phyloP scores from a whole-genome alignment of 2,329 filamentous ascomycete genomes.

The Pezicula carpinea region DNA sequence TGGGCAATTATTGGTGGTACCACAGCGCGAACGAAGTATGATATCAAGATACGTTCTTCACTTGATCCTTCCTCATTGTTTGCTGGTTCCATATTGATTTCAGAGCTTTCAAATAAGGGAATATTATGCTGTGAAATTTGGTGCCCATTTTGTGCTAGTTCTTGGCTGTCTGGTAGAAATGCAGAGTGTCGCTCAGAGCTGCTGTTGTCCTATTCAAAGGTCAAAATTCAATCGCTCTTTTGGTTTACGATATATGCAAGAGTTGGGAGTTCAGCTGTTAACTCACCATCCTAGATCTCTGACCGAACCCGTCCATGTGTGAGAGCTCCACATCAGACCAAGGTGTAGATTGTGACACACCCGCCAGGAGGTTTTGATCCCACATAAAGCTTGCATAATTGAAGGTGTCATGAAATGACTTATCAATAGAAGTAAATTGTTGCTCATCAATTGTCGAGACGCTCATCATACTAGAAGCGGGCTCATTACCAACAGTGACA shows the following conservation, averaged over 20 bases:
- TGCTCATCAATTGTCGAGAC: neutral
- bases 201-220: neutral
- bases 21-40: slow-evolving; percentile 43
- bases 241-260: neutral
- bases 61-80: slow-evolving; percentile 20
- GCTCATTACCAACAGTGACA: neutral
- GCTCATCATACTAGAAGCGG: neutral
- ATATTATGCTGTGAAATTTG: too few relatives aligned
- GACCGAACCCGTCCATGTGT: slow-evolving; percentile 1
- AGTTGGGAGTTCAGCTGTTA: neutral
- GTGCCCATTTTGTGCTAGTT: neutral
- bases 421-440: neutral
- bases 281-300: slow-evolving; percentile 3
- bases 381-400: slow-evolving; percentile 46
- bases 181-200: slow-evolving; percentile 14
- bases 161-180: neutral
- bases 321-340: slow-evolving; percentile 8
- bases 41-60: slow-evolving; percentile 36
- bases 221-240: neutral
- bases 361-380: slow-evolving; percentile 34
- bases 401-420: slow-evolving; percentile 32
- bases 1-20: slow-evolving; percentile 49
- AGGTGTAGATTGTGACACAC: slow-evolving; percentile 19
- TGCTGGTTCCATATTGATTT: slow-evolving; percentile 7
- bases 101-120: neutral